A percentile compares a stretch with the other conserved stretches of the same genome.
These are phyloP conservation scores for Phytophthora aleatoria DNA, from an alignment of 352 stramenopile species.

Conservation along the genomic window DNA sequence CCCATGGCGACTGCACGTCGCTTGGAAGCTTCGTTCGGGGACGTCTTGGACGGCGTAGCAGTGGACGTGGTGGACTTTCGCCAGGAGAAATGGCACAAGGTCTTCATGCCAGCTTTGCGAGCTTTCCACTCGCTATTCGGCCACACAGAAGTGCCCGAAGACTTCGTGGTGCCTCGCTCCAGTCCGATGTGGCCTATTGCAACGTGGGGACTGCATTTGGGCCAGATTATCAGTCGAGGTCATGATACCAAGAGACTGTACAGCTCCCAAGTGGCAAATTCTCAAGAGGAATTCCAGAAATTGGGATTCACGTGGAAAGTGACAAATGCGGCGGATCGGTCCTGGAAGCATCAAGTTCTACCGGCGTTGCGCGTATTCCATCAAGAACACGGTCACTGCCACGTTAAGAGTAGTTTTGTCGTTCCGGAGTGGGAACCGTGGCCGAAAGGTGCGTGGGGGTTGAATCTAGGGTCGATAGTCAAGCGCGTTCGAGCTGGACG, in stretches of 20 bases:
- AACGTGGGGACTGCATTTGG: conserved; percentile 29
- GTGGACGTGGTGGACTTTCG: conserved; percentile 8
- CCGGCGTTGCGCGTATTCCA: conserved; percentile 26
- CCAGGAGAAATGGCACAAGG: conserved; percentile 24
- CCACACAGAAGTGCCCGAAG: conserved; percentile 23
- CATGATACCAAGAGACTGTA: conserved; percentile 29
- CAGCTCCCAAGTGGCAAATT: conserved; percentile 15
- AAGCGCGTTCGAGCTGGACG: conserved; percentile 23
- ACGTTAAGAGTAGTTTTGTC: conserved; percentile 25
- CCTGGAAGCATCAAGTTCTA: conserved; percentile 31
- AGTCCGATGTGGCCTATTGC: conserved; percentile 19
- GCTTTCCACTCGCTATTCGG: conserved; percentile 29
- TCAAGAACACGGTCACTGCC: conserved; percentile 28
- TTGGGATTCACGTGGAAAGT: conserved; percentile 29
- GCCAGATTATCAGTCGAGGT: conserved; percentile 25
- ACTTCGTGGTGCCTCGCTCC: conserved; percentile 27
- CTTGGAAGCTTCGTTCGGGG: conserved; percentile 18
- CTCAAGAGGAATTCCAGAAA: conserved; percentile 21
- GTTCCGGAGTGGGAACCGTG: conserved; percentile 26
- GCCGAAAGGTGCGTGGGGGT: conserved; percentile 18
- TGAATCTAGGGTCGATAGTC: conserved; percentile 34
- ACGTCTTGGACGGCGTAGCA: conserved; percentile 22
- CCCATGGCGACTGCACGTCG: conserved; percentile 21
- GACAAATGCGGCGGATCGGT: conserved; percentile 27
- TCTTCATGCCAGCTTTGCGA: conserved; percentile 33